Conservation (phyloP, 164 flowering plant species). For the Platanus orientalis region DNA sequence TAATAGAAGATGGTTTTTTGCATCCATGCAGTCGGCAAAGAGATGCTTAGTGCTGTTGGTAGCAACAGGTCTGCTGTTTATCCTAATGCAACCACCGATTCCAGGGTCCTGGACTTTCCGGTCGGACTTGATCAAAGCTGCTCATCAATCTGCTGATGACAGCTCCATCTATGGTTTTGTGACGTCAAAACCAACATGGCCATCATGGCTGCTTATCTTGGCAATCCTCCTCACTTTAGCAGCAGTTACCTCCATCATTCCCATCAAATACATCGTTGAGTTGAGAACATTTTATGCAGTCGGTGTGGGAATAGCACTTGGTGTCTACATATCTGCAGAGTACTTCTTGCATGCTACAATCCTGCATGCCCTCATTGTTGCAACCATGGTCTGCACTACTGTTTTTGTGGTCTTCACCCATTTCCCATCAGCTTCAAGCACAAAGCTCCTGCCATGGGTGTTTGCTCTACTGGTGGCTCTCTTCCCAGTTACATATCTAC, state of each 20-base stretch:
- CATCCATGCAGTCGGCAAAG: slow-evolving; percentile 75
- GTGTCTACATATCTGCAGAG: slow-evolving; percentile 84
- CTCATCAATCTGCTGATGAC: slow-evolving; percentile 86
- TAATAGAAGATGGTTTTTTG: neutral
- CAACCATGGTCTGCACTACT: slow-evolving; percentile 75
- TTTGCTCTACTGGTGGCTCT: slow-evolving; percentile 95
- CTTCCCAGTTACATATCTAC: slow-evolving; percentile 87
- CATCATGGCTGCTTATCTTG: slow-evolving; percentile 88
- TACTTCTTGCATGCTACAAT: slow-evolving; percentile 75
- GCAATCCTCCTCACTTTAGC: slow-evolving; percentile 82
- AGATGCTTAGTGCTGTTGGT: slow-evolving; percentile 81
- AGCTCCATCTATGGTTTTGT: slow-evolving; percentile 87
- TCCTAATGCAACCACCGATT: slow-evolving; percentile 85
- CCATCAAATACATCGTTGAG: slow-evolving; percentile 85
- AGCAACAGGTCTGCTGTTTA: slow-evolving; percentile 79
- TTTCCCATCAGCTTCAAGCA: slow-evolving; percentile 96
- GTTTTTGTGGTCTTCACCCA: slow-evolving; percentile 91
- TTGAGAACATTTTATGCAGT: slow-evolving; percentile 73
- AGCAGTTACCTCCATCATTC: slow-evolving; percentile 74
- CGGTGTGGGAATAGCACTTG: slow-evolving; percentile 81
- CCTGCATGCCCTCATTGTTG: slow-evolving; percentile 70
- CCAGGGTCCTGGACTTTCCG: slow-evolving; percentile 76
- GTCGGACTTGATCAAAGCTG: slow-evolving; percentile 77
- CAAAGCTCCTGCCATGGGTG: slow-evolving; percentile 84
- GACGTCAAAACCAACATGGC: slow-evolving; percentile 88